Evolutionary conservation across 495 filamentous ascomycete genomes (phyloP).

Genomic region (Hyaloscypha hepaticicola): DNA sequence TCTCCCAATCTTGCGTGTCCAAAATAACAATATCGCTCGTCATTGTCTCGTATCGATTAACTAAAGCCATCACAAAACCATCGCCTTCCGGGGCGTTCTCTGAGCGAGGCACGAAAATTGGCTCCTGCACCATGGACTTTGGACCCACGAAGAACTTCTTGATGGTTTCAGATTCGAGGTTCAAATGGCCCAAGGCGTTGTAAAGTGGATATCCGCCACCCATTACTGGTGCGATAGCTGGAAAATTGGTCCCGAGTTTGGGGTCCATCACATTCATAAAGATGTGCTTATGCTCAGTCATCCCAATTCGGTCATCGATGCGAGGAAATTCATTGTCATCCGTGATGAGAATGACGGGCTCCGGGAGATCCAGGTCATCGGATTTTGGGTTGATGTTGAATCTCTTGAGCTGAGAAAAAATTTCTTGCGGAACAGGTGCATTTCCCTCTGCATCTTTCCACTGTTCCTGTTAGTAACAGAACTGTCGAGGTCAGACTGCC

Average conservation of each 20-base stretch:
- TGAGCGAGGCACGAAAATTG: conserved; percentile 39
- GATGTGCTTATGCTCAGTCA: conserved; percentile 45
- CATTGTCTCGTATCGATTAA: conserved; percentile 46
- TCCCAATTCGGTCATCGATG: conserved; percentile 55
- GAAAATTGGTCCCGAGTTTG: too few relatives aligned
- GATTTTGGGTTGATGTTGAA: conserved; percentile 25
- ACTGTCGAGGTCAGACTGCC: too few relatives aligned
- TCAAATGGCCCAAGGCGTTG: conserved; percentile 27
- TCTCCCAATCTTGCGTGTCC: conserved; percentile 42
- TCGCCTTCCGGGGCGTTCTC: conserved; percentile 34
- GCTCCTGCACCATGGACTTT: conserved; percentile 38
- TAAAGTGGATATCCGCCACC: conserved; percentile 29
- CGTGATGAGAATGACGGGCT: conserved; percentile 38
- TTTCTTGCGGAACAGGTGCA: conserved; percentile 21
- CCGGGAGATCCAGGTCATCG: background rate
- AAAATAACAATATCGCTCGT: conserved; percentile 50
- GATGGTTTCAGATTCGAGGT: conserved; percentile 11
- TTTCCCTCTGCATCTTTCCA: conserved; percentile 34
- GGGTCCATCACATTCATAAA: conserved; percentile 28
- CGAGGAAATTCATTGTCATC: conserved; percentile 55
- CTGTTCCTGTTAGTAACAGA: too few relatives aligned
- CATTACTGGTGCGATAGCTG: background rate
- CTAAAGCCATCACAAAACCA: conserved; percentile 39
- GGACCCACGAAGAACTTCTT: conserved; percentile 28
- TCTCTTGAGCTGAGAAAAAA: conserved; percentile 20